A percentile compares a stretch with the other conserved stretches of the same genome.
phyloP scores from a whole-genome alignment of 768 basidiomycete species.

The Naganishia randhawae region DNA sequence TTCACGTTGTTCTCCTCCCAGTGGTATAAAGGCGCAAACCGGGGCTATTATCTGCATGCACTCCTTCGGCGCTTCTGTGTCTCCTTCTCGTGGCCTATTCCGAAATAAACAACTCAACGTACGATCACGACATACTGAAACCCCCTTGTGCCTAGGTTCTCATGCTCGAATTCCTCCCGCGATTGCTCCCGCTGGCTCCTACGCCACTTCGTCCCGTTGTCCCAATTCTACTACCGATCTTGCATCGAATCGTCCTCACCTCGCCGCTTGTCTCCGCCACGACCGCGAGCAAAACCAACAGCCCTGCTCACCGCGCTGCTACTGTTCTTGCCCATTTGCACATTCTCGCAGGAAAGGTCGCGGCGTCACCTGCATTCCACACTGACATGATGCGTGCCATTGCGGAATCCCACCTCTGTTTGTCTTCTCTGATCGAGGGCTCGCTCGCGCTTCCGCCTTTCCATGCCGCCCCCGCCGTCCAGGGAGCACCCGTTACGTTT shows the following conservation, averaged over 20 bases:
- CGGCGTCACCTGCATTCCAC: slow-evolving; percentile 29
- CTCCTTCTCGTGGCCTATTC: neutral
- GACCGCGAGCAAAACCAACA: neutral
- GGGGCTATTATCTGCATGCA: too few relatives aligned
- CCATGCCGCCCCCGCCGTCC: neutral
- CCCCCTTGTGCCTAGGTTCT: slow-evolving; percentile 23
- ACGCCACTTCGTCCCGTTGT: slow-evolving; percentile 44
- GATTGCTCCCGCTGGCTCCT: slow-evolving; percentile 42
- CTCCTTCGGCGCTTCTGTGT: too few relatives aligned
- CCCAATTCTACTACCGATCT: slow-evolving; percentile 36
- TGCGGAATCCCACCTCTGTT: slow-evolving; percentile 24
- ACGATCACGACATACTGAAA: neutral
- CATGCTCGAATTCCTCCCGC: slow-evolving; percentile 32
- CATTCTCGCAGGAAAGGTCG: slow-evolving; percentile 32
- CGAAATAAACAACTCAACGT: neutral
- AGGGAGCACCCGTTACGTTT: neutral
- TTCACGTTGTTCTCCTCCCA: too few relatives aligned
- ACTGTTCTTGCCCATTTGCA: slow-evolving; percentile 31
- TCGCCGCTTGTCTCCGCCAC: slow-evolving; percentile 22
- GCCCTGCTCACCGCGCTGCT: slow-evolving; percentile 19
- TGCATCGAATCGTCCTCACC: slow-evolving; percentile 28
- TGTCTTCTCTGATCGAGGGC: slow-evolving; percentile 19
- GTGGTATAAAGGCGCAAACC: too few relatives aligned
- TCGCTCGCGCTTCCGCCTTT: slow-evolving; percentile 5
- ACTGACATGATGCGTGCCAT: slow-evolving; percentile 28